Evolutionary conservation across 75 land plant genomes (phyloP).

Genomic region (Cryptomeria japonica): DNA sequence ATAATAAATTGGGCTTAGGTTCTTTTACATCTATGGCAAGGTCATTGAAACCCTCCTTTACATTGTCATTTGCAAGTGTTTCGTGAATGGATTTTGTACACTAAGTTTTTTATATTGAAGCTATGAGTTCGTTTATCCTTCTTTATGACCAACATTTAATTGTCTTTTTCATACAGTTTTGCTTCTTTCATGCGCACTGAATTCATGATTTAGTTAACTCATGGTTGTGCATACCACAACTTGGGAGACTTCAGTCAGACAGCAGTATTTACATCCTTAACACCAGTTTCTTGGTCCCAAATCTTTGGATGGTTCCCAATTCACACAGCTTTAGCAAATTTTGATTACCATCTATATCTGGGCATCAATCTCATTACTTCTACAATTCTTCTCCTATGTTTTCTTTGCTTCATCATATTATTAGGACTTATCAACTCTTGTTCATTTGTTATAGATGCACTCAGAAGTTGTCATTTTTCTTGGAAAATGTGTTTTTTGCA

Average conservation of each 20-base stretch:
- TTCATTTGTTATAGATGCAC: not conserved
- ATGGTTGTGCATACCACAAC: not conserved
- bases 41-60: not conserved
- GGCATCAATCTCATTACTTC: not conserved
- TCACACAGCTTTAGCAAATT: not conserved
- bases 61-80: not conserved
- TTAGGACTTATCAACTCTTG: not conserved
- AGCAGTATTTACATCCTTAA: not conserved
- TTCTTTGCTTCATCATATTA: not conserved
- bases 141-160: not conserved
- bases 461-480: not conserved
- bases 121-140: not conserved
- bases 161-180: not conserved
- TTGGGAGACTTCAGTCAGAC: not conserved
- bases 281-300: not conserved
- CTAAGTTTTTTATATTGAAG: not conserved
- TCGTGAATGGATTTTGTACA: not conserved
- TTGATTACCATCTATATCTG: not conserved
- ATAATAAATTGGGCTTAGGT: not conserved
- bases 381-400: not conserved
- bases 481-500: not conserved
- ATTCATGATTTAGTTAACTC: too few species aligned
- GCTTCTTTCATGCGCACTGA: not conserved
- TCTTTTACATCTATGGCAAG: not conserved
- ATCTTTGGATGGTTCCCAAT: not conserved